phyloP scores from a whole-genome alignment of 345 rosid species.

The Erucastrum elatum region DNA sequence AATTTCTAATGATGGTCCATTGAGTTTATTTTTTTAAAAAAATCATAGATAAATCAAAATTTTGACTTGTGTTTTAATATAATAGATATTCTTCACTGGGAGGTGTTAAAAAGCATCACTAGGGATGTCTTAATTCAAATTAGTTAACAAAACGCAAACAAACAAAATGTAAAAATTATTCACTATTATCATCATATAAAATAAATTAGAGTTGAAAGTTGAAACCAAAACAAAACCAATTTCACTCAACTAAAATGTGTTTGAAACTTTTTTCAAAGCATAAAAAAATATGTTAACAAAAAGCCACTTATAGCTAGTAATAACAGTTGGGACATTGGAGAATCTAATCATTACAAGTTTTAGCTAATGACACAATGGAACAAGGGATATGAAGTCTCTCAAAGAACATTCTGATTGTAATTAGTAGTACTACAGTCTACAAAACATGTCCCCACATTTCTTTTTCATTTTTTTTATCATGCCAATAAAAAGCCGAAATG shows the following conservation, averaged over 20 bases:
- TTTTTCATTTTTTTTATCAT: neutral
- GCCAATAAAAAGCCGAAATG: slow-evolving; percentile 23
- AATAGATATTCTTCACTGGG: too few relatives aligned
- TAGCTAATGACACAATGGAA: slow-evolving; percentile 23
- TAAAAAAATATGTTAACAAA: neutral
- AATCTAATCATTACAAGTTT: slow-evolving; percentile 36
- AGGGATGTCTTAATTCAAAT: neutral
- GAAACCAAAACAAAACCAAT: neutral
- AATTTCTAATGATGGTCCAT: too few relatives aligned
- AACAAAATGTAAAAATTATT: neutral
- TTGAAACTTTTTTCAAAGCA: neutral
- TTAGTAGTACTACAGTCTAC: too few relatives aligned
- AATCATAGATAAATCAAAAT: too few relatives aligned
- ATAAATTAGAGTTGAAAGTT: neutral
- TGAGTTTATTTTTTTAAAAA: too few relatives aligned
- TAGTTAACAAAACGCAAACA: neutral
- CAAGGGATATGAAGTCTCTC: slow-evolving; percentile 31
- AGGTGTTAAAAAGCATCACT: too few relatives aligned
- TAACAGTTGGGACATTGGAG: slow-evolving; percentile 15
- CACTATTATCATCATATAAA: neutral
- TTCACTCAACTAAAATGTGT: neutral
- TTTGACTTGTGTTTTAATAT: too few relatives aligned
- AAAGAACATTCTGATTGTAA: slow-evolving; percentile 26
- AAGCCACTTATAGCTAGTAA: slow-evolving; percentile 5
- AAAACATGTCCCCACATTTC: slow-evolving; percentile 27